phyloP scores from a whole-genome alignment of 1,139 yeast genomes.

The Candida sojae region DNA sequence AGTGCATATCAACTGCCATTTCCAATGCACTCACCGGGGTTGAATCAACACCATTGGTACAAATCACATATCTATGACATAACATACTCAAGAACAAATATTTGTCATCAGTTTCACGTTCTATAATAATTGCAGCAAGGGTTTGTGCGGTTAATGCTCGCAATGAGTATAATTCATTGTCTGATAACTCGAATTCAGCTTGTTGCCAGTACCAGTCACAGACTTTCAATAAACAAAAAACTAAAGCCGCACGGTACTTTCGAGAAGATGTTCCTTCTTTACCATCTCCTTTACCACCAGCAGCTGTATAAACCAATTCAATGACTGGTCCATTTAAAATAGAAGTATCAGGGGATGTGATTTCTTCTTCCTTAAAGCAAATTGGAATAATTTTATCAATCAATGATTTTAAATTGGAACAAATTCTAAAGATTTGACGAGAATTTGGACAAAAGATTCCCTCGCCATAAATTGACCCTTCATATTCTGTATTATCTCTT shows the following conservation, averaged over 20 bases:
- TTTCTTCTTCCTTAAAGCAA: conserved; percentile 50
- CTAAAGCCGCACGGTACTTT: conserved; percentile 65
- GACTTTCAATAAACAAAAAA: conserved; percentile 74
- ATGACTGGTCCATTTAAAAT: conserved; percentile 62
- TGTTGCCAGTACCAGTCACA: conserved; percentile 75
- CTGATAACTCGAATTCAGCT: conserved; percentile 62
- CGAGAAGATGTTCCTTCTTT: conserved; percentile 54
- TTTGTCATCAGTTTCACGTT: conserved; percentile 55
- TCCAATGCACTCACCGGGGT: conserved; percentile 74
- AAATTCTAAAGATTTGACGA: conserved; percentile 71
- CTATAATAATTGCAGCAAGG: conserved; percentile 71
- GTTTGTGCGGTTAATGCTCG: conserved; percentile 72
- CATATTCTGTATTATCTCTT: conserved; percentile 9
- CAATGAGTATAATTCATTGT: conserved; percentile 60
- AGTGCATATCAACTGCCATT: conserved; percentile 83
- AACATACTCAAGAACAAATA: conserved; percentile 75
- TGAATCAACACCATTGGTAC: conserved; percentile 61
- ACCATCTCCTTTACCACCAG: conserved; percentile 78
- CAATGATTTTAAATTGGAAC: conserved; percentile 69
- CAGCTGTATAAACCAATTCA: conserved; percentile 65
- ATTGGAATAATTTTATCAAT: conserved; percentile 74
- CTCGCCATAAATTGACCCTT: conserved; percentile 13
- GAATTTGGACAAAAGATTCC: conserved; percentile 50
- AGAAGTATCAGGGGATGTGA: conserved; percentile 61
- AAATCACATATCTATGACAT: conserved; percentile 73